Base-by-base conservation (phyloP, 139 green algal genomes). In the Coelastrella sp. region DNA sequence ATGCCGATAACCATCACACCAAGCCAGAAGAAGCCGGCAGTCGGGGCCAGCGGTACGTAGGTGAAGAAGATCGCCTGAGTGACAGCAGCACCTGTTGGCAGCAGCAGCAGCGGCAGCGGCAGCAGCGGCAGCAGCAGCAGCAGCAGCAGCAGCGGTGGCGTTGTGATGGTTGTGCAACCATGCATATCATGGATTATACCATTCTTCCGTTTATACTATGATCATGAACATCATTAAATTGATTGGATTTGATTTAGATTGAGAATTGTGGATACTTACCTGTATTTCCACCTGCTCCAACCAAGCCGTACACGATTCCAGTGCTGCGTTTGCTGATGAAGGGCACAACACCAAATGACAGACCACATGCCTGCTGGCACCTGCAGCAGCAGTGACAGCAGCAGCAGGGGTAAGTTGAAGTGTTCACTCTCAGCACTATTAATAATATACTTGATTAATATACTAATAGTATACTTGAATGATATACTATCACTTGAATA, bases 221-320 rank as follows among this genome's bases (percentile, higher is more conserved):
- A n/a, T n/a, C n/a, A n/a, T n/a, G n/a, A n/a, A n/a, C n/a, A n/a
- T n/a, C n/a, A n/a, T n/a, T n/a, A n/a, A n/a, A n/a, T n/a, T n/a
- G 61, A 68, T 68, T 68, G 61, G 61, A 68, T 68, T n/a, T n/a
- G n/a, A n/a, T n/a, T n/a, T n/a, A n/a, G 61, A 11, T 8, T 68
- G 61, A 68, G 61, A 68, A 68, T 68, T 68, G 61, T 68, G 61
- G 8, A 11, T n/a, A 75, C 68, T 24, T 7, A 75, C 68, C 68
- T 8, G 94, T 90, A 94, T 99, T 99, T 66, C 97, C 98, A 66
- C 98, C 98, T 22, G 97, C 97, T 60, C 97, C 97, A n/a, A 99
- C 94, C 4, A 99, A 90, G n/a, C 98, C 98, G 25, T 96, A 98
- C 9, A 97, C 95, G 17, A 99, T 90, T 15, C 98, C 98, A 58